These are phyloP conservation scores for Scenedesmus sp. DNA, from an alignment of 163 green algal genomes.

Conservation along the genomic window DNA sequence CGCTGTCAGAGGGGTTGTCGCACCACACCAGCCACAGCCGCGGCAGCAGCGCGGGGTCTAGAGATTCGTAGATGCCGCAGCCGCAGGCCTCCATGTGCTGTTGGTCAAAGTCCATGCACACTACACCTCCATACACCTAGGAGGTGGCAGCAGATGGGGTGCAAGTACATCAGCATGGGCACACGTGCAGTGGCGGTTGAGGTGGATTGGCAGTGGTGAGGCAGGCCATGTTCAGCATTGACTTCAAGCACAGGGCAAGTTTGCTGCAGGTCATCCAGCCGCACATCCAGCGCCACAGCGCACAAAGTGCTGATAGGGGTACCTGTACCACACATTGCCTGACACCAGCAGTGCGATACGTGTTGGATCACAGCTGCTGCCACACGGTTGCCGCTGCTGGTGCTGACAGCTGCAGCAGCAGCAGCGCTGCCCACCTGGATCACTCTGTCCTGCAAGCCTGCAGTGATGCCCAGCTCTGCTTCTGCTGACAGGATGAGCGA, in stretches of 20 bases:
- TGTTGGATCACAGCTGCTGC: background rate
- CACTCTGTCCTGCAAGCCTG: slow-evolving; percentile 92
- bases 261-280: background rate
- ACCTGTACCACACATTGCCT: background rate
- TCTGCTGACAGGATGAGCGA: slow-evolving; percentile 85
- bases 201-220: too few species aligned
- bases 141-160: too few species aligned
- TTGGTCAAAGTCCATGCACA: slow-evolving; percentile 92
- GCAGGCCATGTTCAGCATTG: background rate
- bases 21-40: slow-evolving; percentile 81
- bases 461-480: slow-evolving; percentile 88
- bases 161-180: background rate
- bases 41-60: slow-evolving; percentile 74
- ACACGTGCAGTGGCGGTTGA: background rate
- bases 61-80: slow-evolving; percentile 67
- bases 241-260: background rate
- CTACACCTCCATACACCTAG: slow-evolving; percentile 88
- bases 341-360: too few species aligned
- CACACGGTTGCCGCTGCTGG: background rate
- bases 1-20: slow-evolving; percentile 82
- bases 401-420: too few species aligned
- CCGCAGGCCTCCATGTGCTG: slow-evolving; percentile 59
- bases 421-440: slow-evolving; percentile 74
- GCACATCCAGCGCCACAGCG: background rate
- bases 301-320: background rate